A percentile compares a stretch with the other conserved stretches of the same genome.
Conservation (phyloP, 2,329 filamentous ascomycete genomes). For the Verticillium nubilum region DNA sequence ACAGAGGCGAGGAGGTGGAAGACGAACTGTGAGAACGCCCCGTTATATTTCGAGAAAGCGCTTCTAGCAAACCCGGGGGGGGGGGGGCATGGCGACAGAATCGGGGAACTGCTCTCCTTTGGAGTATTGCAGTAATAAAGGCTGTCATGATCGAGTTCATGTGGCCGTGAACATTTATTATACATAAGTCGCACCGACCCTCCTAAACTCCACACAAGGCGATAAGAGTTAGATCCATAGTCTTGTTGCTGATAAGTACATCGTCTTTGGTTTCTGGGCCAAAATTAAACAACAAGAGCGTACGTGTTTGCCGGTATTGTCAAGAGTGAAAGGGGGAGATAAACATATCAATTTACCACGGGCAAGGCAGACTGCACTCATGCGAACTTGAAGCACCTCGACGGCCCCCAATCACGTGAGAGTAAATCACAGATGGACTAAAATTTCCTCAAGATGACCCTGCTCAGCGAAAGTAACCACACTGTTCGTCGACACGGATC, state of each 20-base stretch:
- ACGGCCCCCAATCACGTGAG: no score
- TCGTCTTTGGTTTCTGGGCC: background rate
- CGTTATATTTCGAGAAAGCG: no score
- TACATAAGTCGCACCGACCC: background rate
- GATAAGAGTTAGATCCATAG: background rate
- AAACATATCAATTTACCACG: background rate
- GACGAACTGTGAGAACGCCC: background rate
- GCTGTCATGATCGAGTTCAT: background rate
- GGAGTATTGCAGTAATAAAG: background rate
- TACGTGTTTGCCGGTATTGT: background rate
- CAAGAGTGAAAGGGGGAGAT: background rate
- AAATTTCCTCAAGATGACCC: no score
- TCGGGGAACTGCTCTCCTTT: background rate
- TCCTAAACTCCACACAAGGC: background rate
- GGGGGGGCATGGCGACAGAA: no score
- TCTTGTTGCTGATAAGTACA: background rate
- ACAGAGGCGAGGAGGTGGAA: background rate
- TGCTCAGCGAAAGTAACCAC: no score
- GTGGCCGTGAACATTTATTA: no score
- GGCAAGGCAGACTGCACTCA: no score
- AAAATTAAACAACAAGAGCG: background rate
- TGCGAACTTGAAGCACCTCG: no score
- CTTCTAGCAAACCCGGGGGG: no score
- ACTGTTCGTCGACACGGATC: no score
- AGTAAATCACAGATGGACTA: no score